Evolutionary conservation across 441 rosid species (phyloP), one percentile per base, ranked within the genome.

Genomic region (Mallotus japonicus): DNA sequence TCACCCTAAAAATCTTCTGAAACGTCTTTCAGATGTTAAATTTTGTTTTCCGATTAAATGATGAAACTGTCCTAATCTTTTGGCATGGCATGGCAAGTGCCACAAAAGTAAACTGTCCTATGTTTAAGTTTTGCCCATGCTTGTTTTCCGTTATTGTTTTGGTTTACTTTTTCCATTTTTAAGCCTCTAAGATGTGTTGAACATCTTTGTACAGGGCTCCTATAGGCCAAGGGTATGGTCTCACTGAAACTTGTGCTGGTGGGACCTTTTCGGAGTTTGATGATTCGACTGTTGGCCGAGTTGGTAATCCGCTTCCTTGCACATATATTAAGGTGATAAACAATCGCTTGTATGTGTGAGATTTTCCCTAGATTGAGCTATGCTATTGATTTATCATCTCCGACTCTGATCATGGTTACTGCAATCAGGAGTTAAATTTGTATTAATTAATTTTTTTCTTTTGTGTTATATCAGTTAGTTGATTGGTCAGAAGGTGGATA

Each of bases 401-500:
- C 65, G 8, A 24, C 22, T 40, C 42, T 44, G 50, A 51, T 7
- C 49, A 40, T 55, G 49, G 54, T 50, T 59, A 53, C 8, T 28
- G 8, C 57, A 55, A 32, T 49, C 62, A n/a, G 47, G 28, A 19
- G 65, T 46, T 61, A 15, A 67, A 22, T 65, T 69, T 2, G 32
- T 28, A 1, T 28, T 1, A 28, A 28, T 28, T 28, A 1, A 28
- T 28, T 28, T 28, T 28, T 28, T 28, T 34, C 67, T 67, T 34
- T 81, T 65, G 34, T 57, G 32, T 28, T 28, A 28, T 78, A 83
- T 75, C 97, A 95, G 99, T 86, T 95, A 83, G 73, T 95, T 81
- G 91, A 95, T 84, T 95, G 99, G 99, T 81, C 97, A 13, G 97
- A 92, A 87, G 97, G 98, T 49, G 95, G 98, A 62, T 93, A 96